These are phyloP conservation scores for Polyporus tsugae DNA, from an alignment of 1,284 basidiomycete genomes.

Conservation along the genomic window DNA sequence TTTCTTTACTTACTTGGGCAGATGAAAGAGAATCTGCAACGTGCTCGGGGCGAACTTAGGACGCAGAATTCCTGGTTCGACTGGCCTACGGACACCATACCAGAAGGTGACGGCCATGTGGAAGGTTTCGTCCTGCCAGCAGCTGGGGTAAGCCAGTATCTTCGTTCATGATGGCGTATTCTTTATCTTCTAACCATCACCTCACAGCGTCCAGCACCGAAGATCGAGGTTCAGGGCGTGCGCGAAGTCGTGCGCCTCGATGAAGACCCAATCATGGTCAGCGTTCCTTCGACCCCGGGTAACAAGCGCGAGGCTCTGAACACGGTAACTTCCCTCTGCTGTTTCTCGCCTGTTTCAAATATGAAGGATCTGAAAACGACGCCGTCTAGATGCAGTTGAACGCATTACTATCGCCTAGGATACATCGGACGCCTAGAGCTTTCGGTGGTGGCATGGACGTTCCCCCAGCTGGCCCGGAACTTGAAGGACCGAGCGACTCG, in stretches of 20 bases:
- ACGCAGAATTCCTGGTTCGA: not conserved
- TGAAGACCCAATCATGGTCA: not conserved
- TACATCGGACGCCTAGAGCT: not conserved
- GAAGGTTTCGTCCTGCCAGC: not conserved
- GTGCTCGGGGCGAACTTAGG: not conserved
- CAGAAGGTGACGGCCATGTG: not conserved
- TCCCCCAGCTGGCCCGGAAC: too few species aligned
- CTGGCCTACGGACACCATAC: not conserved
- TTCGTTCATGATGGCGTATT: too few species aligned
- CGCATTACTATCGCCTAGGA: not conserved
- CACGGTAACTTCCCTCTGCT: not conserved
- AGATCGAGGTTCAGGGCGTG: not conserved
- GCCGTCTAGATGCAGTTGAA: not conserved
- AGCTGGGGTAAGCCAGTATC: not conserved
- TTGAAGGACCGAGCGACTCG: too few species aligned
- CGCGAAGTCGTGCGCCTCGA: not conserved
- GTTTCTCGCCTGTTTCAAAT: not conserved
- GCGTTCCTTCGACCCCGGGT: not conserved
- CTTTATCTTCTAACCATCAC: not conserved
- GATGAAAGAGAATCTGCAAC: not conserved
- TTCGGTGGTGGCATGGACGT: not conserved
- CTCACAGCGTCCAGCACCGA: not conserved
- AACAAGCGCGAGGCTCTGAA: not conserved
- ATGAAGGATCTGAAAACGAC: not conserved
- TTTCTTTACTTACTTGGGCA: not conserved